Percentiles rank a stretch among this genome's conserved stretches.
Evolutionary conservation across 1,139 yeast species (phyloP).

Genomic region (Protomyces lactucae-debilis): DNA sequence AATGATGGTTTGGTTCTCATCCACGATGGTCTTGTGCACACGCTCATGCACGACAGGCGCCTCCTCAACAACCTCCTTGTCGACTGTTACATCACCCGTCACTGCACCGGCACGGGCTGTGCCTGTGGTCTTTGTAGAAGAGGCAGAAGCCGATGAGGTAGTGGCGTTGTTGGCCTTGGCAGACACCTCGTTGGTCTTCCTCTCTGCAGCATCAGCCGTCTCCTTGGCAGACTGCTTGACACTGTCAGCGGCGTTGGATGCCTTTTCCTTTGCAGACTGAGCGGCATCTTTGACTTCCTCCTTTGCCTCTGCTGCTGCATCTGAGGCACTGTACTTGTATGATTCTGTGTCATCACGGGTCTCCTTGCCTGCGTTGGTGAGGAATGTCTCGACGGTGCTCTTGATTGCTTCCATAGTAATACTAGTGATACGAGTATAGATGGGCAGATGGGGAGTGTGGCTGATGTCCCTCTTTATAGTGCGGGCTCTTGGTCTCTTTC

Average conservation of each 20-base stretch:
- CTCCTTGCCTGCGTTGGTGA: conserved; percentile 4
- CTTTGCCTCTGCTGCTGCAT: neutral
- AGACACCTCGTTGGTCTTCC: neutral
- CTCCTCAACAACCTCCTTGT: neutral
- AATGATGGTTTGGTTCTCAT: conserved; percentile 5
- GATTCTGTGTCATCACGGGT: neutral
- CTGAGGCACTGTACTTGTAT: neutral
- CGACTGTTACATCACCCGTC: neutral
- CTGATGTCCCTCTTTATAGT: no score
- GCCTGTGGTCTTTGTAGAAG: neutral
- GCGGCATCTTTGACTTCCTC: neutral
- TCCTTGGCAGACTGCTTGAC: neutral
- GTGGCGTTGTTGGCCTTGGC: neutral
- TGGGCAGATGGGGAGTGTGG: no score
- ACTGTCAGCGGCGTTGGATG: neutral
- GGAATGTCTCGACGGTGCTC: conserved; percentile 8
- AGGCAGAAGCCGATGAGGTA: neutral
- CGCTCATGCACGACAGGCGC: conserved; percentile 5
- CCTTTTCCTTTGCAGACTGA: neutral
- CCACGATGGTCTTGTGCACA: conserved; percentile 1
- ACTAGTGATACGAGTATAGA: neutral
- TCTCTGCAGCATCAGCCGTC: neutral
- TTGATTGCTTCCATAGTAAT: neutral
- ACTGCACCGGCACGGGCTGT: neutral
- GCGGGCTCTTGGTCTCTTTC: no score